These are phyloP conservation scores for Sphagnurus paluster DNA, from an alignment of 1,284 basidiomycete species.

Conservation along the genomic window DNA sequence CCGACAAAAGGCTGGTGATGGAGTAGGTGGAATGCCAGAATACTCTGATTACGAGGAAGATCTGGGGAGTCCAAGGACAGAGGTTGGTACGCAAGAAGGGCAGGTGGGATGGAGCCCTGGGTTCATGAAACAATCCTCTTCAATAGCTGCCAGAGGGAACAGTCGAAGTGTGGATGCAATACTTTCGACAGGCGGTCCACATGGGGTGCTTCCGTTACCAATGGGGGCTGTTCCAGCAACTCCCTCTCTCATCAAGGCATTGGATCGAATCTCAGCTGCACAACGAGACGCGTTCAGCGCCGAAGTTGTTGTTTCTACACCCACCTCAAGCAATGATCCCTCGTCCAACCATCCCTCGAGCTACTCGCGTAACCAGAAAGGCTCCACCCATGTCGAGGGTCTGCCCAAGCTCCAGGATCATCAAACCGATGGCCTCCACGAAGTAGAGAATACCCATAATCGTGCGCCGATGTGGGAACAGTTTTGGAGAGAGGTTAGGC, in stretches of 20 bases:
- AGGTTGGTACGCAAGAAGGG: slow-evolving; percentile 9
- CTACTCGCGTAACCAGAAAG: neutral
- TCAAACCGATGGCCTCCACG: slow-evolving; percentile 11
- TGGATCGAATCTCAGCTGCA: slow-evolving; percentile 55
- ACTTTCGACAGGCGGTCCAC: slow-evolving; percentile 11
- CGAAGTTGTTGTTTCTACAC: slow-evolving; percentile 5
- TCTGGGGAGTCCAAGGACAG: slow-evolving; percentile 23
- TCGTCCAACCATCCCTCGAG: slow-evolving; percentile 5
- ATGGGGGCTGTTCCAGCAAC: slow-evolving; percentile 52
- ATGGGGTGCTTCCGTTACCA: slow-evolving; percentile 14
- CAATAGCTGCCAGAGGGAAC: slow-evolving; percentile 5
- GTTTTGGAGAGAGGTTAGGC: slow-evolving; percentile 48
- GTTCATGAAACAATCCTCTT: slow-evolving; percentile 34
- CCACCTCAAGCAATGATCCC: no score
- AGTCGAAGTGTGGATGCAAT: slow-evolving; percentile 7
- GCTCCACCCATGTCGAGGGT: slow-evolving; percentile 10
- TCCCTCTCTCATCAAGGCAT: slow-evolving; percentile 58
- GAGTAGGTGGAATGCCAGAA: slow-evolving; percentile 13
- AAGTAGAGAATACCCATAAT: slow-evolving; percentile 17
- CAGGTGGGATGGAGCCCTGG: slow-evolving; percentile 29
- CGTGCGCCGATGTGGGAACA: slow-evolving; percentile 42
- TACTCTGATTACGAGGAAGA: slow-evolving; percentile 37
- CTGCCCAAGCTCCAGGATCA: slow-evolving; percentile 15
- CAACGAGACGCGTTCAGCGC: slow-evolving; percentile 48
- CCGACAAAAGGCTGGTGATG: slow-evolving; percentile 3